Base-by-base conservation (phyloP, 2,329 filamentous ascomycete species). In the Fusarium cicatricum region DNA sequence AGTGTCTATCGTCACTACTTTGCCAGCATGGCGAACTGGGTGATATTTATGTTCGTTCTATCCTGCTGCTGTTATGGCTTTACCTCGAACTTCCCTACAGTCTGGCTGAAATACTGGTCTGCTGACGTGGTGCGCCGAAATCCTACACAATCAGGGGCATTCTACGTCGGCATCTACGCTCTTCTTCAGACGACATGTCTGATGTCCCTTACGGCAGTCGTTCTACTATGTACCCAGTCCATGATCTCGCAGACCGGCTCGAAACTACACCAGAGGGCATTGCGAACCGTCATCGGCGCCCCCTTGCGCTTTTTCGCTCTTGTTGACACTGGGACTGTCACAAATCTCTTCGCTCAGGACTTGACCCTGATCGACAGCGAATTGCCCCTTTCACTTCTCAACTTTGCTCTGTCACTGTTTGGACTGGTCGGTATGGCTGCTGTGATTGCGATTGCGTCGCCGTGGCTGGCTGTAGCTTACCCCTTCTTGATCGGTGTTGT, bases 401-500 rank as follows among this genome's bases (percentile, higher is more conserved):
- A 69, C 9, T 43, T 54, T 8, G 23, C 12, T 7, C 21, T 46
- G 6, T 38, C 28, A 3, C 16, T 38, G 0, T 49, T 43, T 2
- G 16, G 11, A 8, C 3, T 34, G 1, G 2, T 64, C 2, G 56
- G 43, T 4, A 47, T 58, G 44, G 52, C 58, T 3, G 51, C 52
- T 6, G 50, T 66, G 9, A 33, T 84, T 11, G 75, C 74, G 2
- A 56, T 58, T 1, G 62, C 52, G 60, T 78, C 49, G 59, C 76
- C 54, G 65, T 82, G 76, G 50, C 71, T 81, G 1, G 76, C 77
- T 1, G 73, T 81, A n/a, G 71, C 74, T 1, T 80, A 84, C 52
- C 84, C 84, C 0, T 70, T 81, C 5, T 65, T 85, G 1, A 48
- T 77, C 5, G 69, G 64, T 2, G 56, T 78, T 0, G 58, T 85